Base-by-base conservation (phyloP, 1,284 basidiomycete genomes). In the Moesziomyces antarcticus region DNA sequence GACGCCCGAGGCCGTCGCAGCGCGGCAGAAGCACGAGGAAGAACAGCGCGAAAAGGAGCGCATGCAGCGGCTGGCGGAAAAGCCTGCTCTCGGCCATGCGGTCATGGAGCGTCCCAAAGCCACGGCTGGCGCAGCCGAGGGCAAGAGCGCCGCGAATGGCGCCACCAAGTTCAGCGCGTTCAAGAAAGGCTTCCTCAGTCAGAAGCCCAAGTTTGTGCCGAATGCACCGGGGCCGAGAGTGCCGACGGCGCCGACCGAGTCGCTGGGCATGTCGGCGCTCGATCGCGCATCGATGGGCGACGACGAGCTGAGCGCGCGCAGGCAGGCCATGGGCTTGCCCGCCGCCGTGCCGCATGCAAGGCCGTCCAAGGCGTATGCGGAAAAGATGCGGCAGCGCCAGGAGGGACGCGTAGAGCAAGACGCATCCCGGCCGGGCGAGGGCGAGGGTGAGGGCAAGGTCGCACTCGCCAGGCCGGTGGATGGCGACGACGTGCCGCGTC, bases 311-410 rank as follows among this genome's bases (percentile, higher is more conserved):
- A 56, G 55, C 27, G 21, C 53, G 35, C 54, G 65, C 16, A 57
- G 78, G 14, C 50, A 59, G 43, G 51, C 56, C 22, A 60, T 73
- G 55, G 81, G 80, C 3, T 68, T 82, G n/a, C 66, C 71, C 8
- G 75, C 81, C 3, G 73, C 65, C 5, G 72, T 81, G 1, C 81
- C 81, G 3, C 81, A 83, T 48, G 81, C 81, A 7, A 49, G 81
- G 16, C 81, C 81, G 16, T 73, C 75, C n/a, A 83, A 83, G 51
- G 80, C 81, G 27, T 83, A 72, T 51, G 78, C 77, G 0, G 76
- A 76, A 41, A 78, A 77, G 50, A 71, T 83, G 46, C 67, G 47
- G 53, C 64, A 56, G 21, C 50, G 59, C 21, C 57, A 61, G 21
- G 25, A 62, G 22, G 72, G 66, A 2, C 30, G 16, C 6, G 35